Conservation (phyloP, 768 basidiomycete genomes). For the Serendipita indica region DNA sequence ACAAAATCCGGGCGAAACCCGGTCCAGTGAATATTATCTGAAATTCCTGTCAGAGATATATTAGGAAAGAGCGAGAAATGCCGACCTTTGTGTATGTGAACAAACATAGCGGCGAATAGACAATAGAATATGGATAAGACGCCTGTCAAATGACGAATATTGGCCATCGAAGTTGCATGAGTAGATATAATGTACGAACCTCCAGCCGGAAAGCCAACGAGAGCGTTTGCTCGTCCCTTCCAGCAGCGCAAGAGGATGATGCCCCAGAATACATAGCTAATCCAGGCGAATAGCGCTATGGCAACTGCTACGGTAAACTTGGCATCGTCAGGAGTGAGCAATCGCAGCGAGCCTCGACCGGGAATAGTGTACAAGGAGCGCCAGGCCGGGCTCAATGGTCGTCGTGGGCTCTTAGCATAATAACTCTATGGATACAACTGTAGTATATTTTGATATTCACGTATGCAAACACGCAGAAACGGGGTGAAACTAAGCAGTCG, state of each 20-base stretch:
- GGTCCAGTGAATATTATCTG: not conserved
- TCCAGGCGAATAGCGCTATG: not conserved
- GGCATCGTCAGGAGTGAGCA: not conserved
- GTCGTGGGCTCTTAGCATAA: too few relatives aligned
- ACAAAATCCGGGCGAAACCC: not conserved
- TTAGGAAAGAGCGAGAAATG: too few relatives aligned
- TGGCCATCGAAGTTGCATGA: not conserved
- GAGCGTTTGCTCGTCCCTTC: not conserved
- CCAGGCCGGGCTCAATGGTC: too few relatives aligned
- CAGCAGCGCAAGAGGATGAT: not conserved
- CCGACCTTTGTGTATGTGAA: not conserved
- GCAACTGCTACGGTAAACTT: conserved; percentile 2
- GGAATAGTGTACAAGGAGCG: too few relatives aligned
- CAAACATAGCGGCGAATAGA: not conserved
- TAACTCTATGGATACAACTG: too few relatives aligned
- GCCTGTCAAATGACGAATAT: not conserved
- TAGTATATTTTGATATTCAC: too few relatives aligned
- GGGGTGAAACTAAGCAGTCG: too few relatives aligned
- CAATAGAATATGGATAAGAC: not conserved
- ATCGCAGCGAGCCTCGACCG: too few relatives aligned
- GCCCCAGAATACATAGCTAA: conserved; percentile 5
- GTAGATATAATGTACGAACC: not conserved
- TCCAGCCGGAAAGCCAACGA: not conserved
- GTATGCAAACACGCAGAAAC: too few relatives aligned
- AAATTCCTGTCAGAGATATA: too few relatives aligned